Percentiles rank a stretch among this genome's conserved stretches.
These are phyloP conservation scores for Zymoseptoria tritici DNA, from an alignment of 2,329 filamentous ascomycete genomes.

Conservation along the genomic window DNA sequence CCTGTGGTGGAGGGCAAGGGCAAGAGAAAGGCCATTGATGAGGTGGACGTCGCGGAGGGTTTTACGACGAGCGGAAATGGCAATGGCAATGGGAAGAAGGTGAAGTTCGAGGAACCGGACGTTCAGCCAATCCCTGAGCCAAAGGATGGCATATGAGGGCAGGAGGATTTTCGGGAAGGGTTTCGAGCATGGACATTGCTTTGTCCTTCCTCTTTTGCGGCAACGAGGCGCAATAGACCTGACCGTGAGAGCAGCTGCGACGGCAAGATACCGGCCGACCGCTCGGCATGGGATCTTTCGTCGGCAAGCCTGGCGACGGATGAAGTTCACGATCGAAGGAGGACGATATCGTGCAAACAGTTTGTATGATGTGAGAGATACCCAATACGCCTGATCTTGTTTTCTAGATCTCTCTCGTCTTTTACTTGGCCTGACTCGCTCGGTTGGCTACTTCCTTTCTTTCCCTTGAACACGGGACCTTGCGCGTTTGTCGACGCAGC, in stretches of 20 bases:
- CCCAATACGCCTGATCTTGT: neutral
- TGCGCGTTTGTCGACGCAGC: neutral
- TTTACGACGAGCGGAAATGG: neutral
- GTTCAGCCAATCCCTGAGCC: neutral
- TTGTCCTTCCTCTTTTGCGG: too few relatives aligned
- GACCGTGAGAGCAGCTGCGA: too few relatives aligned
- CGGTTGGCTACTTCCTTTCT: neutral
- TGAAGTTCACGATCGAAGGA: neutral
- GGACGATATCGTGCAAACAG: neutral
- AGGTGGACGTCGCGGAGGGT: neutral
- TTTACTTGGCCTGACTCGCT: too few relatives aligned
- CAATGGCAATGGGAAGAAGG: constrained; percentile 21
- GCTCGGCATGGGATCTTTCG: too few relatives aligned
- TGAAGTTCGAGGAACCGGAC: constrained; percentile 17
- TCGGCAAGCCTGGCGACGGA: too few relatives aligned
- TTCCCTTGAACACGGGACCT: neutral
- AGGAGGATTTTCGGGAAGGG: neutral
- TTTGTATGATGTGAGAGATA: neutral
- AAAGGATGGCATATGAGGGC: neutral
- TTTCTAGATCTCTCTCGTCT: neutral
- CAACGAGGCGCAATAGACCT: too few relatives aligned
- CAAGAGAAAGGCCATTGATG: constrained; percentile 25
- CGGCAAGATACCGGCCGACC: too few relatives aligned
- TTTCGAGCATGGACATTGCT: neutral
- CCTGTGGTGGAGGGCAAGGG: constrained; percentile 19